Percentiles rank a stretch among this genome's conserved stretches.
These are phyloP conservation scores for Chaetoceros muelleri DNA, from an alignment of 108 stramenopile genomes.

Conservation along the genomic window DNA sequence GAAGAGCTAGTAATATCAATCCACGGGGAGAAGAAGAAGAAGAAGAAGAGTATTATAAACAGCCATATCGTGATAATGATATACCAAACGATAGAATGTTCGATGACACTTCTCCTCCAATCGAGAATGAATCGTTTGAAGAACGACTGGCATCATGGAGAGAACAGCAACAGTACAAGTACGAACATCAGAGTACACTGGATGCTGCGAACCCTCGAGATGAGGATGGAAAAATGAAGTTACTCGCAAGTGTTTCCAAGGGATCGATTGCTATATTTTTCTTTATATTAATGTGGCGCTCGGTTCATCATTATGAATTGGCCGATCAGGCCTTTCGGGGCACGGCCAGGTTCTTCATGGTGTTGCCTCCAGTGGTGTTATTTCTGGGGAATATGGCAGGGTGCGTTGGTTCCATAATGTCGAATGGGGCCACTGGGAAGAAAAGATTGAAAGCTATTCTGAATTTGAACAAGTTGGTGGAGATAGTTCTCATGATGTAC, in stretches of 20 bases:
- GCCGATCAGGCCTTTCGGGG: slow-evolving; percentile 51
- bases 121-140: neutral
- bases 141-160: neutral
- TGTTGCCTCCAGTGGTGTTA: slow-evolving; percentile 38
- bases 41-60: too few species aligned
- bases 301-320: slow-evolving; percentile 71
- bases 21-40: too few species aligned
- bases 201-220: slow-evolving; percentile 40
- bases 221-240: slow-evolving; percentile 55
- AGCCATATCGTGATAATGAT: too few species aligned
- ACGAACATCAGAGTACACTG: slow-evolving; percentile 12
- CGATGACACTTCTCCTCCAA: too few species aligned
- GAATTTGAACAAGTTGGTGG: slow-evolving; percentile 70
- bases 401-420: slow-evolving; percentile 36
- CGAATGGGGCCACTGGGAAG: slow-evolving; percentile 38
- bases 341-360: slow-evolving; percentile 18
- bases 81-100: too few species aligned
- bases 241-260: slow-evolving; percentile 61
- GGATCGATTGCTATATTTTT: slow-evolving; percentile 67
- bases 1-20: too few species aligned
- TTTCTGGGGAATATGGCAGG: slow-evolving; percentile 78
- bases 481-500: slow-evolving; percentile 46
- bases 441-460: slow-evolving; percentile 74
- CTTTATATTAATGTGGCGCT: slow-evolving; percentile 76
- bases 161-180: slow-evolving; percentile 10